Evolutionary conservation across 108 stramenopile genomes (phyloP), one percentile per base, ranked within the genome.

Genomic region (Hondaea fermentalgiana): DNA sequence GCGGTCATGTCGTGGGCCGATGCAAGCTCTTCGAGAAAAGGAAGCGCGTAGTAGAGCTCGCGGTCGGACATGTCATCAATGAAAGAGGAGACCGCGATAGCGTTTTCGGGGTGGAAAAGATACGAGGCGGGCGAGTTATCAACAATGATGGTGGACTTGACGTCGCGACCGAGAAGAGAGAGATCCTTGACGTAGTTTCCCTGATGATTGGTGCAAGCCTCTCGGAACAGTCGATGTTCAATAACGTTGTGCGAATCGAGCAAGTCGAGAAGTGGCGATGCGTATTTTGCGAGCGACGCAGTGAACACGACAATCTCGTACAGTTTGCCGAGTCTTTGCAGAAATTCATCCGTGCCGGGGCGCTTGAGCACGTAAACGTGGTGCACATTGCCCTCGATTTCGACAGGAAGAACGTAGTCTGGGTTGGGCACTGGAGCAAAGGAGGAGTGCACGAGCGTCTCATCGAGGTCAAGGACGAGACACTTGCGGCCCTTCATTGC

Each of bases 231-330:
- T 14, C 98, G 92, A 47, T 93, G 90, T 58, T 95, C 94, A 72
- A 99, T 97, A 12, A 92, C 92, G 49, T 93, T 92, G 49, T 97
- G 89, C 35, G 95, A 92, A 90, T 98, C 98, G 55, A 99, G 94
- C 72, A 98, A 87, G 91, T 99, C 98, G 5, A 99, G 93, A 6
- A 99, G 93, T 0, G 97, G 97, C 88, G 98, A 97, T 21, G 99
- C 99, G 87, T 99, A 99, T 91, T 98, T 97, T 90, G 97, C 96
- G 25, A 99, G 95, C 90, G 95, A 95, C 42, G 99, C 99, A 12
- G 99, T 99, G 94, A 97, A 99, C 45, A 99, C 93, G 49, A 98
- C 96, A 87, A 99, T 97, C 93, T 99, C 99, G 93, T 98, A 99
- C 76, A 96, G 89, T 72, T 95, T 96, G 17, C 97, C 94, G 94